Evolutionary conservation across 2,329 filamentous ascomycete genomes (phyloP).

Genomic region (Colletotrichum graminicola): DNA sequence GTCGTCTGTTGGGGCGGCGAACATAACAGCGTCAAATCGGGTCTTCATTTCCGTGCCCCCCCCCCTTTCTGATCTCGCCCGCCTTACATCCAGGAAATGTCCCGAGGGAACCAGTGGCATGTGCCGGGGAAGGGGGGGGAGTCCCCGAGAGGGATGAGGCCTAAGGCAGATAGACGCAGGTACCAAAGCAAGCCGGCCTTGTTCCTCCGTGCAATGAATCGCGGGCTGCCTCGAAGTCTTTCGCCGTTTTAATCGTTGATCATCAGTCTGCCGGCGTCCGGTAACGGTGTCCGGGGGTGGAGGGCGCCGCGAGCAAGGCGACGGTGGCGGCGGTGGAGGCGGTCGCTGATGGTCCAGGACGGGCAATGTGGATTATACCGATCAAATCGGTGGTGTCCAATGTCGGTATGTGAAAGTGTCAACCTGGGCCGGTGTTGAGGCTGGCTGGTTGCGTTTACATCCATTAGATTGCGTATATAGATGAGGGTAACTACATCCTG

Average conservation of each 20-base stretch:
- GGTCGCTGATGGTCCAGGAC: neutral
- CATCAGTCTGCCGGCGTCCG: neutral
- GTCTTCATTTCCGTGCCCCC: conserved; percentile 29
- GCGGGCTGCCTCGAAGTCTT: neutral
- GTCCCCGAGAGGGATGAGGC: neutral
- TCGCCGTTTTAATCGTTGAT: neutral
- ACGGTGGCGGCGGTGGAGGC: neutral
- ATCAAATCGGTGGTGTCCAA: neutral
- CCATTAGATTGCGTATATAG: no score
- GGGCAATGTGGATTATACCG: neutral
- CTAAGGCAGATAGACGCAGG: conserved; percentile 1
- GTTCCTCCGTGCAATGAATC: neutral
- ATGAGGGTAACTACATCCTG: neutral
- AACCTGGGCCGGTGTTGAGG: neutral
- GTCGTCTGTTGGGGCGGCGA: conserved; percentile 20
- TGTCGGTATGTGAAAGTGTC: neutral
- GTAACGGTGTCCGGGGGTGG: neutral
- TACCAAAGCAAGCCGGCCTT: conserved; percentile 6
- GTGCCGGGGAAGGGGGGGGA: neutral
- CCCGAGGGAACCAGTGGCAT: conserved; percentile 8
- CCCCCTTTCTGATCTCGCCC: conserved; percentile 29
- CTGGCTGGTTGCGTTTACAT: neutral
- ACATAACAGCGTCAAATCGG: conserved; percentile 23
- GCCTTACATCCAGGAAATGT: conserved; percentile 23
- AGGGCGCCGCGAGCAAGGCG: neutral